Base-by-base conservation (phyloP, 805 yeast species). In the Candida pseudofarinosa region DNA sequence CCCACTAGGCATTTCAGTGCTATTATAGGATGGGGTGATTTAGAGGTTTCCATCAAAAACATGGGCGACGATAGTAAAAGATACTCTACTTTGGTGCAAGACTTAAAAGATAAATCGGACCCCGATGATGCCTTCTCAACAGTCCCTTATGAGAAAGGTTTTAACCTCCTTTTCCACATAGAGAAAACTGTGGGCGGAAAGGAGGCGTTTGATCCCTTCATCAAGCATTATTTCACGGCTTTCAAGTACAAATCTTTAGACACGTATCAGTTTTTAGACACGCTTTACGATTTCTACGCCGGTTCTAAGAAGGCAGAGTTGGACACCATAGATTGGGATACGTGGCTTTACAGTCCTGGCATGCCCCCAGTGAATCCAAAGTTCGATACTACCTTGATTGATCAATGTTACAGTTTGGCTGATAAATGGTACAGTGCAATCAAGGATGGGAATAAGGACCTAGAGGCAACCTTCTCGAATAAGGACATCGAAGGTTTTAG, bases 121-220 rank as follows among this genome's bases (percentile, higher is more conserved):
- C 96, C 97, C 4, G 97, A 89, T 63, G 96, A 88, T 54, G 83
- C 95, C 0, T 89, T 88, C 63, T 81, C 88, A 28, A 72, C 85
- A 1, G 95, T 89, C 37, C 96, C 96, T 2, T 89, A 89, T 63
- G 97, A 89, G 60, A 88, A 88, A 62, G 97, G 97, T 5, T 85
- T 83, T 54, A 87, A 84, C 51, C 73, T 89, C 55, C 70, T 90
- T 45, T 86, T 79, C 66, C 79, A 80, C 53, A 71, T 89, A 39
- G 97, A 90, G 64, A 75, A 72, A 38, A 58, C 71, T 31, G 67
- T 89, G 8, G 88, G 91, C 37, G 89, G 88, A 32, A 59, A 64
- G 35, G 71, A 70, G 17, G 74, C 62, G 14, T 89, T 88, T 59
- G 95, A 88, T 60, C 83, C 85, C 39, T 89, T 86, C 57, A 82